These are phyloP conservation scores for Intubia oerlemansii DNA, from an alignment of 2,329 filamentous ascomycete species.

Conservation along the genomic window DNA sequence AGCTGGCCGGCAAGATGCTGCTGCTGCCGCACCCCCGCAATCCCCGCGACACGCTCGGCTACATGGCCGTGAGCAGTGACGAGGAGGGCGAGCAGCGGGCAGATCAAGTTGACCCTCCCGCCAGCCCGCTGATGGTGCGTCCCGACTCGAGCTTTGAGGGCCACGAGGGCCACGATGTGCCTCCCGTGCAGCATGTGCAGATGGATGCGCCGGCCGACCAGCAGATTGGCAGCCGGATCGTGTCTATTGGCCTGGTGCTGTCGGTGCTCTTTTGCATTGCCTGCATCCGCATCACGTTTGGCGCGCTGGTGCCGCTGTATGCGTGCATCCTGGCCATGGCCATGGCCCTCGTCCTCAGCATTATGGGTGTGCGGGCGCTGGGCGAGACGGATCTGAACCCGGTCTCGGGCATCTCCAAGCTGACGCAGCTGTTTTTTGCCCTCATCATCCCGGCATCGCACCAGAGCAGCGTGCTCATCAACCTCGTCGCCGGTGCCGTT, in stretches of 20 bases:
- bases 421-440: slow-evolving; percentile 90
- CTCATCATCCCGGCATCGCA: slow-evolving; percentile 63
- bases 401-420: slow-evolving; percentile 87
- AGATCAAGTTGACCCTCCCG: slow-evolving; percentile 4
- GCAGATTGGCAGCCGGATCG: slow-evolving; percentile 50
- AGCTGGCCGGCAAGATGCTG: background rate
- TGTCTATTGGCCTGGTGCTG: slow-evolving; percentile 51
- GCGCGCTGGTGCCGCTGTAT: slow-evolving; percentile 52
- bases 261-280: slow-evolving; percentile 63
- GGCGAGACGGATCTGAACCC: slow-evolving; percentile 88
- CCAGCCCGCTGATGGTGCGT: slow-evolving; percentile 7
- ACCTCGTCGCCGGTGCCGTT: slow-evolving; percentile 81
- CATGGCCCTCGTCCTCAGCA: slow-evolving; percentile 58
- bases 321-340: slow-evolving; percentile 61
- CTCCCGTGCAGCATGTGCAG: slow-evolving; percentile 18
- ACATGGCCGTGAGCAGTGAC: slow-evolving; percentile 8
- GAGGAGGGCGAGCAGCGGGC: background rate
- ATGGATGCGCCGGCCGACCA: slow-evolving; percentile 72
- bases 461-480: slow-evolving; percentile 79
- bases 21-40: too few species aligned
- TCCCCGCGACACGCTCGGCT: slow-evolving; percentile 6
- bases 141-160: background rate
- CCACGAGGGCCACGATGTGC: too few species aligned
- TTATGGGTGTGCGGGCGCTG: slow-evolving; percentile 49
- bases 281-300: slow-evolving; percentile 69